Evolutionary conservation across 75 land plant species (phyloP), one percentile per base, ranked within the genome.

Genomic region (Picea glauca): DNA sequence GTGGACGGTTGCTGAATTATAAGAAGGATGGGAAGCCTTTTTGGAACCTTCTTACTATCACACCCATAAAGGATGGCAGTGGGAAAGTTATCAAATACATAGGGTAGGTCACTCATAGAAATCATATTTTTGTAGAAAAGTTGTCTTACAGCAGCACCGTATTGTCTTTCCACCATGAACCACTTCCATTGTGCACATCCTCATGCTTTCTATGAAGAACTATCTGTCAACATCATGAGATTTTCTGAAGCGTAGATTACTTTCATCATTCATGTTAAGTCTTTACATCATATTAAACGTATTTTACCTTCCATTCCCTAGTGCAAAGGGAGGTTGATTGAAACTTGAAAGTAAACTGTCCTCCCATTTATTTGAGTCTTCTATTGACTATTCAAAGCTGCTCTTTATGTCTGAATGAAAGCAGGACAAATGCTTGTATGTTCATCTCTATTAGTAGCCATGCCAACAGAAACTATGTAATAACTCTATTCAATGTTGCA

Each of bases 1-100:
- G 96, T 77, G 96, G 96, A 12, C 87, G 96, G 63, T 78, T 94
- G 43, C 77, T 94, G 59, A 94, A 94, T 81, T 94, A 94, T 82
- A 93, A 89, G 84, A 92, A 92, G 79, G 81, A 94, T 85, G 95
- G 96, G 0, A 87, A 88, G 14, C 85, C 91, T 11, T 94, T 94
- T 74, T 94, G 96, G 96, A 94, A 94, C 72, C 86, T 94, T 67
- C 86, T 94, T 12, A 94, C 96, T 14, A 72, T 92, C 26, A 86
- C 96, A 26, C 96, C 96, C 9, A 92, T 94, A 75, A 88, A 89
- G 78, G 91, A 94, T 84, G 91, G 90, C 26, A 50, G 46, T 56
- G 96, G 93, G 63, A 87, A 90, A 21, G 77, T 87, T 63, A 78
- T 94, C 70, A 94, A 94, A 72, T 92, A 76, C 79, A 94, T 94